Evolutionary conservation across 75 land plant species (phyloP), one percentile per base, ranked within the genome.

Genomic region (Ceratopteris richardii): DNA sequence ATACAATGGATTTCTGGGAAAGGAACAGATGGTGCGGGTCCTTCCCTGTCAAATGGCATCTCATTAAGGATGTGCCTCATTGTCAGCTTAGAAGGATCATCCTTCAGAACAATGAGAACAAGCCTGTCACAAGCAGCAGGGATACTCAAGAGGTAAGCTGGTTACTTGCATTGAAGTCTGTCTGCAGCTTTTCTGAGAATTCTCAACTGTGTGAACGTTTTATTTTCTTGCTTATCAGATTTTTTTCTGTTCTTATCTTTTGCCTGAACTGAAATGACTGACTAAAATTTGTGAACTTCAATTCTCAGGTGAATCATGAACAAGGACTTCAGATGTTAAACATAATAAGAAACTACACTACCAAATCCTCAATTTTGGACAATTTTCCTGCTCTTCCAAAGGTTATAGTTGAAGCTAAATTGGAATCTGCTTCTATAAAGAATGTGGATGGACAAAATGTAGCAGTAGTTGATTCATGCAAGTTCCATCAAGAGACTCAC

Each of bases 11-110:
- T 42, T 84, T 82, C 50, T 88, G 94, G 94, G 90, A 85, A 72
- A 86, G 82, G 56, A 90, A 89, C 56, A 89, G 85, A 54, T 89
- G 95, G 95, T 76, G 52, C 75, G 95, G 95, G 0, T 74, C 90
- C 62, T 85, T 89, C 60, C 74, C 90, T 55, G 90, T 89, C 31
- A 89, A 77, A 61, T 89, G 95, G 95, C 95, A 89, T 57, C 60
- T 89, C 22, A 77, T 89, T 10, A 89, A 89, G 72, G 95, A 89
- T 76, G 76, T 89, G 2, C 79, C 86, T 37, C 85, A 89, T 58
- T 58, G 70, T 31, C 76, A 68, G 25, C 78, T 85, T 31, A 77
- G 95, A 28, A 86, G 80, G 58, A 85, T 89, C 42, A 77, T 82
- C 31, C 66, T 89, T 19, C 86, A 80, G 64, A 89, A 85, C 52